Evolutionary conservation across 345 rosid genomes (phyloP).

Genomic region (Melastoma malabathricum): DNA sequence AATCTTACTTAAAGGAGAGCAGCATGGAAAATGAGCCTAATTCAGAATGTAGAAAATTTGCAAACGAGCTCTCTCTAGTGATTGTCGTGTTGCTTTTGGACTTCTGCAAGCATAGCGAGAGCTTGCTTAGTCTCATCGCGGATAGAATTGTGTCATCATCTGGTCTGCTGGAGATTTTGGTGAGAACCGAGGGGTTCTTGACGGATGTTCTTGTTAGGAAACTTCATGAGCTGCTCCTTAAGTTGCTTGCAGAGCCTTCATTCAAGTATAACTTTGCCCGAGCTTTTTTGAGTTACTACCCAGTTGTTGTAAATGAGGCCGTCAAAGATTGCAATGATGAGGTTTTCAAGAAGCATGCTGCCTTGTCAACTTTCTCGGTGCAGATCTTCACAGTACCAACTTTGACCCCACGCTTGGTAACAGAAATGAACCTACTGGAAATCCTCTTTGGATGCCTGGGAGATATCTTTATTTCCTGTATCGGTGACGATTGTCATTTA

Average conservation of each 20-base stretch:
- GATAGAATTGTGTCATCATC: constrained; percentile 36
- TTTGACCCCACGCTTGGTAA: constrained; percentile 77
- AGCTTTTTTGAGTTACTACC: constrained; percentile 67
- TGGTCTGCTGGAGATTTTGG: constrained; percentile 58
- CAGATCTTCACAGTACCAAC: constrained; percentile 94
- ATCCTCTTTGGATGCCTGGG: constrained; percentile 65
- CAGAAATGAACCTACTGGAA: constrained; percentile 54
- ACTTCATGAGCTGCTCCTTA: constrained; percentile 69
- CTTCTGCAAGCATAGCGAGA: constrained; percentile 64
- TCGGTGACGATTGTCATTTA: constrained; percentile 67
- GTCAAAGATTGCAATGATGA: constrained; percentile 34
- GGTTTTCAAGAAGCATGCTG: constrained; percentile 33
- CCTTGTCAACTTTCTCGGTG: constrained; percentile 68
- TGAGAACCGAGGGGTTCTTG: constrained; percentile 66
- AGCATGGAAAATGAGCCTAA: constrained; percentile 17
- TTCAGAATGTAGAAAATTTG: constrained; percentile 20
- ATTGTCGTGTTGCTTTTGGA: constrained; percentile 77
- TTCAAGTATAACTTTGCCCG: constrained; percentile 85
- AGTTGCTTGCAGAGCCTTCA: constrained; percentile 72
- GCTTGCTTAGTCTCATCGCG: constrained; percentile 82
- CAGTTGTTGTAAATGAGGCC: constrained; percentile 45
- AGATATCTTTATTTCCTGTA: constrained; percentile 49
- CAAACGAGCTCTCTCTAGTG: constrained; percentile 53
- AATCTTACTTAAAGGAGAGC: constrained; percentile 21
- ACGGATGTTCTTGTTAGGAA: constrained; percentile 29